Base-by-base conservation (phyloP, 2,329 filamentous ascomycete genomes). In the Xenoacremonium recifei region DNA sequence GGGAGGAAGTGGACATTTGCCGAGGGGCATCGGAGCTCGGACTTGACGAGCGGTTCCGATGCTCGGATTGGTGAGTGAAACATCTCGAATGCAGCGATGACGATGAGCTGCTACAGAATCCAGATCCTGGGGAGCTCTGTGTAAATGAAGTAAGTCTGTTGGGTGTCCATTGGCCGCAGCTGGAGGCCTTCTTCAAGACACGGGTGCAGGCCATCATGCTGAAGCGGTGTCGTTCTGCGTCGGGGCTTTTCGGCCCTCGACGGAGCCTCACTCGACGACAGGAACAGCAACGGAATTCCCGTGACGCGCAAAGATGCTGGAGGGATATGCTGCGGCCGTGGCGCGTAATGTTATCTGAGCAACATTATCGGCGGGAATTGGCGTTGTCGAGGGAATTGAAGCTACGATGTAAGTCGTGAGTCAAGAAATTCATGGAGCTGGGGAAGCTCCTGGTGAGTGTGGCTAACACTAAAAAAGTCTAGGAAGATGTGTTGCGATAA, bases 201-300 rank as follows among this genome's bases (percentile, higher is more conserved):
- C 42, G 55, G 59, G 58, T 9, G 47, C 47, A 61, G 61, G 66
- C 61, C 49, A 60, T 67, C 72, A 75, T 75, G 53, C 44, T 53
- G 53, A 35, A 45, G 47, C 33, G 37, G 52, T 45, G 42, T 41
- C 40, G 39, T 34, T n/a, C n/a, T n/a, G n/a, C n/a, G n/a, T n/a
- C n/a, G n/a, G n/a, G n/a, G n/a, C n/a, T 29, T 44, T 35, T 21
- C 37, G 33, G 39, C 48, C 33, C 37, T 35, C 25, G 30, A 23
- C 19, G 36, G 33, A 23, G 21, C 21, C 35, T 37, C 35, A 37
- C 35, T 37, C 35, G 29, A 16, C 35, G 18, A 29, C 7, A 11
- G 29, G 17, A 7, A 15, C 13, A 31, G 29, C 6, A 11, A 15
- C 13, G 13, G 29, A 15, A 9, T 9, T 11, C 29, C 29, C 7